phyloP scores from a whole-genome alignment of 805 yeast genomes.

The Dipodascus albidus region DNA sequence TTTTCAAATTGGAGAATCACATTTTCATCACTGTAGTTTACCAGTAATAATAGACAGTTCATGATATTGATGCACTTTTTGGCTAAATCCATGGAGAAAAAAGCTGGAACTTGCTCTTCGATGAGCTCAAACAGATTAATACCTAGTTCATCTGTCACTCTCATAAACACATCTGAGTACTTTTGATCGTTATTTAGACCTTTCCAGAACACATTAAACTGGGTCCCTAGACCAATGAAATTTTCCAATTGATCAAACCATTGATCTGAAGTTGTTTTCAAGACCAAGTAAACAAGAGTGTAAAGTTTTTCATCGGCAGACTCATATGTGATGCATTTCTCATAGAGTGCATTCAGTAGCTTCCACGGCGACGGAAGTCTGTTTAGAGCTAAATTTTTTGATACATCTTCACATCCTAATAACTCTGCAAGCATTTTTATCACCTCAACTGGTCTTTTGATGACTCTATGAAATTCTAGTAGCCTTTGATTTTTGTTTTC shows the following conservation, averaged over 20 bases:
- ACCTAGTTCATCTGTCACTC: not conserved
- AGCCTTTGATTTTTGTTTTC: not conserved
- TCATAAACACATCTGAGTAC: not conserved
- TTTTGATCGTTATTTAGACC: not conserved
- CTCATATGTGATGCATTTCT: not conserved
- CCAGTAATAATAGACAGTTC: not conserved
- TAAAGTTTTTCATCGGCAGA: not conserved
- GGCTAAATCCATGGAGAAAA: not conserved
- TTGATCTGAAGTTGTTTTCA: not conserved
- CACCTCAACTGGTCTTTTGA: not conserved
- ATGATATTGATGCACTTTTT: not conserved
- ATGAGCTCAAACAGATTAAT: not conserved
- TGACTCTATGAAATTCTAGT: not conserved
- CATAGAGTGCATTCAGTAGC: constrained; percentile 1
- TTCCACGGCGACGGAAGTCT: not conserved
- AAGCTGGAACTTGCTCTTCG: not conserved
- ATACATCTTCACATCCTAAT: constrained; percentile 1
- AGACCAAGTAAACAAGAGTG: not conserved
- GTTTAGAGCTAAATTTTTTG: not conserved
- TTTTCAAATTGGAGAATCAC: not conserved
- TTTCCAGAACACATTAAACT: not conserved
- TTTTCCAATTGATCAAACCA: not conserved
- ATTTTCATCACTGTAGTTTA: not conserved
- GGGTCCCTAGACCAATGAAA: not conserved
- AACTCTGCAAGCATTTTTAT: not conserved